Percentiles rank a stretch among this genome's conserved stretches.
Conservation (phyloP, 176 grass and related monocot species). For the Dactylis glomerata region DNA sequence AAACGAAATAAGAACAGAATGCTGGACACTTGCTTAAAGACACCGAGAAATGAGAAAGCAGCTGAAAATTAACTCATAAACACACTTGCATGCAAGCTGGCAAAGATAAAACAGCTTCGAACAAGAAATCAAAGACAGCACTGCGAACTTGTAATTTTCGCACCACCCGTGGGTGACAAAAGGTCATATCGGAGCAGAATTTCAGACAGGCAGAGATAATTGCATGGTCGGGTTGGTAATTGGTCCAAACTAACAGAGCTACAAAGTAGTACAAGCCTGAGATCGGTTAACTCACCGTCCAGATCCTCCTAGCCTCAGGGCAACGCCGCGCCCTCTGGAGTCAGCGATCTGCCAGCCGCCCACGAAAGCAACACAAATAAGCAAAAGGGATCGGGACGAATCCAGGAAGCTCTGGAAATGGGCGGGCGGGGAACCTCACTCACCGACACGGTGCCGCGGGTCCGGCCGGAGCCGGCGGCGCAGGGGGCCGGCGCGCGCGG, state of each 20-base stretch:
- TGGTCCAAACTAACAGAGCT: not conserved
- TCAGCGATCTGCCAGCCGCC: conserved; percentile 38
- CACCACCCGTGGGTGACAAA: not conserved
- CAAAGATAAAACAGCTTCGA: not conserved
- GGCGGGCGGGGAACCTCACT: not conserved
- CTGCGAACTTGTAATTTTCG: not conserved
- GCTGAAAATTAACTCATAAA: not conserved
- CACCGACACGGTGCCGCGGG: conserved; percentile 25
- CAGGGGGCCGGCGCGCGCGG: not conserved
- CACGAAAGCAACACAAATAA: not conserved
- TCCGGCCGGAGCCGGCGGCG: conserved; percentile 20
- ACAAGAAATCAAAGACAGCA: not conserved
- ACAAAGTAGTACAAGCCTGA: not conserved
- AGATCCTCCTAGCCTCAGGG: conserved; percentile 36
- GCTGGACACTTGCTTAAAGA: not conserved
- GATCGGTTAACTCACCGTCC: conserved; percentile 35
- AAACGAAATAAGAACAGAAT: not conserved
- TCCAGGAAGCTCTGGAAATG: not conserved
- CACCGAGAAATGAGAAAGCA: not conserved
- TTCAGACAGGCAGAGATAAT: not conserved
- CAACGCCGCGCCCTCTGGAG: not conserved
- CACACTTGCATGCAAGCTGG: not conserved
- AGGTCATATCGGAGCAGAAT: not conserved
- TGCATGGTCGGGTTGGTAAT: not conserved
- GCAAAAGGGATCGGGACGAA: not conserved